phyloP scores from a whole-genome alignment of 2,329 filamentous ascomycete genomes.

The Alternaria infectoria region DNA sequence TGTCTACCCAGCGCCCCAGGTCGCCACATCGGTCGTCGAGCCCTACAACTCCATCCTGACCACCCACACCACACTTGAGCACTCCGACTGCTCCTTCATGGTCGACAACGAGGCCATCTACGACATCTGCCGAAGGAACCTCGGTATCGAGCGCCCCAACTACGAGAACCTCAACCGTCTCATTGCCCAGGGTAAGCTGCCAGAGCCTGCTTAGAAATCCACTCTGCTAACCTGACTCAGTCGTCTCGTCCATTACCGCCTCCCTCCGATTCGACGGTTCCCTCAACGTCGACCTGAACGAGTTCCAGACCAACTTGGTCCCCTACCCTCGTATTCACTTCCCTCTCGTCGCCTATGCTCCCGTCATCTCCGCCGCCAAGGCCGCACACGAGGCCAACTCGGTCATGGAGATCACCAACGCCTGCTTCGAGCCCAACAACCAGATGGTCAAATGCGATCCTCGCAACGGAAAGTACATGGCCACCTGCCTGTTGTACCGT shows the following conservation, averaged over 20 bases:
- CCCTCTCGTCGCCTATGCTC: conserved; percentile 95
- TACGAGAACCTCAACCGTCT: conserved; percentile 99
- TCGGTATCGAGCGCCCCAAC: conserved; percentile 95
- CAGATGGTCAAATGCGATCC: conserved; percentile 99
- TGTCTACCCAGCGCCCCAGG: conserved; percentile 97
- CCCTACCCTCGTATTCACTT: conserved; percentile 99
- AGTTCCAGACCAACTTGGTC: conserved; percentile 99
- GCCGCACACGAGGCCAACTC: conserved; percentile 97
- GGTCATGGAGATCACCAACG: conserved; percentile 97
- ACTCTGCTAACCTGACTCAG: conserved; percentile 53
- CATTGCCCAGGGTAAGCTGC: conserved; percentile 82
- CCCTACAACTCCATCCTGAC: conserved; percentile 99
- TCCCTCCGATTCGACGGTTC: conserved; percentile 98
- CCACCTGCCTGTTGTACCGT: conserved; percentile 96
- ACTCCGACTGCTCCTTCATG: conserved; percentile 99
- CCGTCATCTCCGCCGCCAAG: conserved; percentile 93
- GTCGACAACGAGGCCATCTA: conserved; percentile 99
- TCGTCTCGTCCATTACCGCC: conserved; percentile 97
- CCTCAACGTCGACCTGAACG: conserved; percentile 98
- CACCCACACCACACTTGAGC: conserved; percentile 98
- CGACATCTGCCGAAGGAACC: conserved; percentile 97
- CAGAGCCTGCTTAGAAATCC: not conserved
- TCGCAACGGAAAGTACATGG: conserved; percentile 99
- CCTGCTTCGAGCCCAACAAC: conserved; percentile 99
- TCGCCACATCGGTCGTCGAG: conserved; percentile 96